A percentile compares a stretch with the other conserved stretches of the same genome.
Evolutionary conservation across 257 asterid genomes (phyloP).

Genomic region (Solanum dulcamara): DNA sequence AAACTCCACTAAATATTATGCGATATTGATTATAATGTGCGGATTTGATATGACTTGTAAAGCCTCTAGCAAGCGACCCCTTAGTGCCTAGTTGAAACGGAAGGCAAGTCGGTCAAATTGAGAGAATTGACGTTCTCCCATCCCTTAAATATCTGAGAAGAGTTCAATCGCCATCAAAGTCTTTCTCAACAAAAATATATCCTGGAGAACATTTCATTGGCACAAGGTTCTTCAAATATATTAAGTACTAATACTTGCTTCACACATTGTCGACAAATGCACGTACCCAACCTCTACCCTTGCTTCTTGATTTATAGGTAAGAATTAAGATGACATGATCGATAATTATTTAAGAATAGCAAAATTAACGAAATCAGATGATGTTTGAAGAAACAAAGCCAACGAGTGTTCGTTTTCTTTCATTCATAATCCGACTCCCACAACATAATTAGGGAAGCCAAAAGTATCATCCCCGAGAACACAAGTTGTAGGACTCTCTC

Average conservation of each 20-base stretch:
- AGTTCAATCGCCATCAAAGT: not conserved
- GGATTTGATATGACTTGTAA: not conserved
- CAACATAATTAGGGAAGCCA: not conserved
- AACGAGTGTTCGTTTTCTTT: not conserved
- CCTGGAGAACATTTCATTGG: not conserved
- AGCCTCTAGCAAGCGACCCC: not conserved
- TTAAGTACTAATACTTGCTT: not conserved
- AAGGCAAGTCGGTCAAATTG: not conserved
- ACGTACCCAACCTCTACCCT: no score
- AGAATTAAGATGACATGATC: not conserved
- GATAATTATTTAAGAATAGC: not conserved
- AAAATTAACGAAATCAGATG: not conserved
- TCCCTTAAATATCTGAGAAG: not conserved
- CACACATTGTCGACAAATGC: not conserved
- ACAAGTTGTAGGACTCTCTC: not conserved
- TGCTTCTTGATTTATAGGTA: not conserved
- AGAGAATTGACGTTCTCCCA: not conserved
- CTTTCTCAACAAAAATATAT: no score
- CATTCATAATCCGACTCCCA: not conserved
- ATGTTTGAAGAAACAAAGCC: not conserved
- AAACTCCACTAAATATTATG: no score
- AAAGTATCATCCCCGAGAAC: not conserved
- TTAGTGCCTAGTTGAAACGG: no score
- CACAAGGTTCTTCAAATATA: not conserved
- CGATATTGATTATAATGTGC: no score